These are phyloP conservation scores for Bolboschoenoplectus hybrid DNA, from an alignment of 202 grass and related monocot species.

Conservation along the genomic window DNA sequence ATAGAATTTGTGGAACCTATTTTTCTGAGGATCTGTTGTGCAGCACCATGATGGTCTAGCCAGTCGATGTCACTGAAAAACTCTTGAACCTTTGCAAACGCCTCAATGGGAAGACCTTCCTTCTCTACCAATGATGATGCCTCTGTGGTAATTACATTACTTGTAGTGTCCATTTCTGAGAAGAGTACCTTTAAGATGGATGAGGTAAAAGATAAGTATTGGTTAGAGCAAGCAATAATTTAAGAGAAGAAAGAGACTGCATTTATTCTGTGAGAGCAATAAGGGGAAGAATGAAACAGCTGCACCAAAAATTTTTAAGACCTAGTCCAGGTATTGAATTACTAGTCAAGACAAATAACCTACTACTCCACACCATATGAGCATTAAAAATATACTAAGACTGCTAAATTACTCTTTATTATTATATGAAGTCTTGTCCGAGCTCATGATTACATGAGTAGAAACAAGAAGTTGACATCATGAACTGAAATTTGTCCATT, in stretches of 20 bases:
- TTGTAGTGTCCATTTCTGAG: constrained; percentile 85
- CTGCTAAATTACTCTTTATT: not conserved
- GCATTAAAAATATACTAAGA: constrained; percentile 13
- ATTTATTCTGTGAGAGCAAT: constrained; percentile 26
- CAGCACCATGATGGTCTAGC: constrained; percentile 69
- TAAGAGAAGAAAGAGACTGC: constrained; percentile 31
- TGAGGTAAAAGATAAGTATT: constrained; percentile 44
- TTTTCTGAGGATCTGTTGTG: constrained; percentile 69
- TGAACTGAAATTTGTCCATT: constrained; percentile 18
- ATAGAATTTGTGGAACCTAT: constrained; percentile 66
- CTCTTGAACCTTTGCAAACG: constrained; percentile 95
- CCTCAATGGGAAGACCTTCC: constrained; percentile 87
- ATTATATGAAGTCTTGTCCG: not conserved
- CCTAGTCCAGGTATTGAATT: constrained; percentile 12
- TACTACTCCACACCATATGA: not conserved
- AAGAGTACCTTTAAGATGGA: constrained; percentile 63
- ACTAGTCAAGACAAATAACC: constrained; percentile 23
- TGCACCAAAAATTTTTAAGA: not conserved
- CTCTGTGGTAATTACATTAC: constrained; percentile 58
- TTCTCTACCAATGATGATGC: constrained; percentile 69
- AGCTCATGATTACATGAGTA: not conserved
- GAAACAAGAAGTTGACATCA: constrained; percentile 8
- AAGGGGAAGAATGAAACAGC: constrained; percentile 6
- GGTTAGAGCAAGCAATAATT: constrained; percentile 28
- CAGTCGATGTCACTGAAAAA: constrained; percentile 91